Percentiles rank a stretch among this genome's conserved stretches.
phyloP scores from a whole-genome alignment of 2,329 filamentous ascomycete species.

The Aspergillus felis region DNA sequence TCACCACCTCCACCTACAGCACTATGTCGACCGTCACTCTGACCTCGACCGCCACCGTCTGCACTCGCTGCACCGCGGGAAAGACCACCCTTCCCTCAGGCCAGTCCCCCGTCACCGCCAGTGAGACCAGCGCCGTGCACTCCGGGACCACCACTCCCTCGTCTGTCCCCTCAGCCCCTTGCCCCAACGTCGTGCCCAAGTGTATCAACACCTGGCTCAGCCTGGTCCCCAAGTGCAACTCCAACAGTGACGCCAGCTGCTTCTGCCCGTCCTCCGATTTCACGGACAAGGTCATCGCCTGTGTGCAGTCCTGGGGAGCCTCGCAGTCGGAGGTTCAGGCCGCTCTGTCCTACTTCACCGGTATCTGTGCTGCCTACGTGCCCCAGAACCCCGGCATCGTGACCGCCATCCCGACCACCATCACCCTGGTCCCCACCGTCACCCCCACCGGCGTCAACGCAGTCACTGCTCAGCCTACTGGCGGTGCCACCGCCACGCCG shows the following conservation, averaged over 20 bases:
- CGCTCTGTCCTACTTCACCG: conserved; percentile 80
- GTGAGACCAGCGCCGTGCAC: not conserved
- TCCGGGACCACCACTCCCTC: conserved; percentile 15
- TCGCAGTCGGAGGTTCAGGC: conserved; percentile 62
- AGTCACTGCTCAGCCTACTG: conserved; percentile 14
- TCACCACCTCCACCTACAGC: conserved; percentile 52
- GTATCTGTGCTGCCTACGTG: conserved; percentile 77
- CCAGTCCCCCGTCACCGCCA: conserved; percentile 2
- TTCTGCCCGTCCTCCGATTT: conserved; percentile 80
- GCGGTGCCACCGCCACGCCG: conserved; percentile 21
- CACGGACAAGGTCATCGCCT: conserved; percentile 74
- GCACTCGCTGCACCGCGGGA: conserved; percentile 4
- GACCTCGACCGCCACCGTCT: conserved; percentile 20
- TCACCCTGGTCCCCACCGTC: conserved; percentile 48
- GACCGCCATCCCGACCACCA: conserved; percentile 64
- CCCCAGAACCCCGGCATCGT: conserved; percentile 78
- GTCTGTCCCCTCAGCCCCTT: conserved; percentile 31
- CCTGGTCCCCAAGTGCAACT: conserved; percentile 63
- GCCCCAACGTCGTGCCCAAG: conserved; percentile 72
- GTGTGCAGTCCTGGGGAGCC: conserved; percentile 72
- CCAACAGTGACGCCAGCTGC: conserved; percentile 79
- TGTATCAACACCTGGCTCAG: conserved; percentile 91
- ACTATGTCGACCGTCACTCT: conserved; percentile 51
- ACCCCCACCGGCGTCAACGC: conserved; percentile 47
- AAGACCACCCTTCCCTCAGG: conserved; percentile 1